Conservation (phyloP, 73 alveolate species). For the Urostyla sp. region DNA sequence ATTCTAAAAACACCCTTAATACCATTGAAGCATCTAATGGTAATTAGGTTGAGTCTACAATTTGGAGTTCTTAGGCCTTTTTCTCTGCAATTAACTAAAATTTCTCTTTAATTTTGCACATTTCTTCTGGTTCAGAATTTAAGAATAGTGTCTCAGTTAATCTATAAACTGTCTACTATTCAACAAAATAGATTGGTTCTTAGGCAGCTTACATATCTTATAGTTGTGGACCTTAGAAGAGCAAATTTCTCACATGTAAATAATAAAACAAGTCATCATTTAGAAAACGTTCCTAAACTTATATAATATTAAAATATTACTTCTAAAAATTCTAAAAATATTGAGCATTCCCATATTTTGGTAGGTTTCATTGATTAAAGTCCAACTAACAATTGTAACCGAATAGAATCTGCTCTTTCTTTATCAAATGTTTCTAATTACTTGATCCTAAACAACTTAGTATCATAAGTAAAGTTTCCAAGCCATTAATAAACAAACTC, state of each 20-base stretch:
- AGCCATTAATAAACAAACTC: conserved; percentile 69
- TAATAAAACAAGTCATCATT: conserved; percentile 62
- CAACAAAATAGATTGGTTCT: conserved; percentile 47
- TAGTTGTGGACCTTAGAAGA: conserved; percentile 66
- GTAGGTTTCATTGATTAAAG: conserved; percentile 37
- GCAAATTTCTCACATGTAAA: conserved; percentile 51
- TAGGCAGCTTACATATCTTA: conserved; percentile 31
- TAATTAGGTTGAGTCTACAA: neutral
- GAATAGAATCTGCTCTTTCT: conserved; percentile 56
- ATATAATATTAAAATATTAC: neutral
- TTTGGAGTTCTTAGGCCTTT: conserved; percentile 5
- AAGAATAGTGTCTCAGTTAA: conserved; percentile 29
- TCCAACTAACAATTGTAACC: conserved; percentile 64
- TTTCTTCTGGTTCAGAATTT: neutral
- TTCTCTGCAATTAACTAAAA: conserved; percentile 7
- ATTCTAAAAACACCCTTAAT: conserved; percentile 57
- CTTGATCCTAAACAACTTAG: conserved; percentile 9
- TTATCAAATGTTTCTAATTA: conserved; percentile 60
- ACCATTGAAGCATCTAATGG: conserved; percentile 63
- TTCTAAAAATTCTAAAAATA: conserved; percentile 37
- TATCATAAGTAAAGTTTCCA: conserved; percentile 55
- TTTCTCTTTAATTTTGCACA: neutral
- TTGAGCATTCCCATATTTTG: conserved; percentile 49
- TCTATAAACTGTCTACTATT: conserved; percentile 8
- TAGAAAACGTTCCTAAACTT: conserved; percentile 39